A percentile compares a stretch with the other conserved stretches of the same genome.
phyloP scores from a whole-genome alignment of 441 rosid genomes.

The Populus trichocarpa region DNA sequence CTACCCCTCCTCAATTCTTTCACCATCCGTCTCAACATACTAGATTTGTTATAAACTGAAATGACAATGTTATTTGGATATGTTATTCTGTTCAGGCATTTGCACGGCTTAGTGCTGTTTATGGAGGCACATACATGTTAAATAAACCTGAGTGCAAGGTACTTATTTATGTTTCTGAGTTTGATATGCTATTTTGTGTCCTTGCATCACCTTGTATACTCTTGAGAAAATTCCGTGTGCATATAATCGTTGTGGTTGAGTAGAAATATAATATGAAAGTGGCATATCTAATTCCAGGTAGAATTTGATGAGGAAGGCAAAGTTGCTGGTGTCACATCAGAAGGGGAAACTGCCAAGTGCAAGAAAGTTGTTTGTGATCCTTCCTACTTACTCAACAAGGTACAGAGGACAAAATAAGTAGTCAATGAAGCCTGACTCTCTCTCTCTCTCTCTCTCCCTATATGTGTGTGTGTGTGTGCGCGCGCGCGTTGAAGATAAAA shows the following conservation, averaged over 20 bases:
- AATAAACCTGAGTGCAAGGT: constrained; percentile 92
- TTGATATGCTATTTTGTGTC: neutral
- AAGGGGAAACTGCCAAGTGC: constrained; percentile 89
- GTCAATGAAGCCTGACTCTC: neutral
- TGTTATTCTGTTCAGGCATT: constrained; percentile 50
- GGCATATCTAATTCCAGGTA: constrained; percentile 41
- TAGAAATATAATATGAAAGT: neutral
- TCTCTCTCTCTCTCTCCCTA: neutral
- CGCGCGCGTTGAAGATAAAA: neutral
- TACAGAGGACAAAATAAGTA: constrained; percentile 8
- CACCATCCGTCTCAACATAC: neutral
- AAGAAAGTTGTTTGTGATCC: constrained; percentile 94
- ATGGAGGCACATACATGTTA: constrained; percentile 94
- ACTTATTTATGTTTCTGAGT: constrained; percentile 11
- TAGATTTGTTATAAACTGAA: neutral
- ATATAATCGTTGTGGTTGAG: neutral
- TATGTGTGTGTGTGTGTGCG: neutral
- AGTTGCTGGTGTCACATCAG: constrained; percentile 81
- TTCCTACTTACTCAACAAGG: constrained; percentile 77
- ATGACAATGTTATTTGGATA: neutral
- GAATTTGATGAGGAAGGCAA: constrained; percentile 79
- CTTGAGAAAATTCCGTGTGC: neutral
- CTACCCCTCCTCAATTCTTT: neutral
- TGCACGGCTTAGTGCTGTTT: constrained; percentile 93
- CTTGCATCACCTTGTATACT: neutral